Evolutionary conservation across 352 stramenopile species (phyloP), one percentile per base, ranked within the genome.

Genomic region (Globisporangium echinulatum): DNA sequence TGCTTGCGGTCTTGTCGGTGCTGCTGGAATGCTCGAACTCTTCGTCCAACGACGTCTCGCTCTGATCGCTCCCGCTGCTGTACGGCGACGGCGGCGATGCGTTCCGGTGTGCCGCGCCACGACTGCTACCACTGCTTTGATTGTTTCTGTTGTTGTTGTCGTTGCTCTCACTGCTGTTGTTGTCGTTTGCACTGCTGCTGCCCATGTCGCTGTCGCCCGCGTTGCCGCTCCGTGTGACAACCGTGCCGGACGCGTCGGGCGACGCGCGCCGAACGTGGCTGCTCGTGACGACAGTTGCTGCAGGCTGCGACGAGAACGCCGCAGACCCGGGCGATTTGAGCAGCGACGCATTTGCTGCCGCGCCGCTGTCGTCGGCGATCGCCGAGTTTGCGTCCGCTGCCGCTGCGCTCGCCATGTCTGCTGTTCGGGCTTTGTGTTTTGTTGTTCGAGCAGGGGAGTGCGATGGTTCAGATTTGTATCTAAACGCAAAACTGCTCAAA

Each of bases 291-390:
- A 79, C 72, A 4, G 64, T 59, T 4, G 69, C 72, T 11, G 75
- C 77, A 1, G 64, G 65, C 10, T 70, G 49, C 10, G 75, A 83
- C 43, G 66, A 79, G 56, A 82, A 83, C 25, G 38, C 39, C n/a
- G 57, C 49, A 44, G 66, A 59, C n/a, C 49, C 64, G 3, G 68
- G 70, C 3, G 68, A 62, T 44, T 65, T 46, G 52, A 71, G 37
- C 17, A 36, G 11, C 4, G 59, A 64, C 7, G 56, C 8, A n/a
- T 38, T 10, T 39, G 46, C 4, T 25, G 40, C 11, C 19, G 15
- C 46, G 17, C 9, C 48, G 48, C 38, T 47, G 5, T 56, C 56
- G 14, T 47, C 19, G 7, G 37, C 37, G 17, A 38, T 48, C n/a
- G 8, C 11, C 50, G 25, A 13, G 40, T 1, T 44, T 44, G 25